Evolutionary conservation across 2,329 filamentous ascomycete genomes (phyloP).

Genomic region (Coleophoma crateriformis): DNA sequence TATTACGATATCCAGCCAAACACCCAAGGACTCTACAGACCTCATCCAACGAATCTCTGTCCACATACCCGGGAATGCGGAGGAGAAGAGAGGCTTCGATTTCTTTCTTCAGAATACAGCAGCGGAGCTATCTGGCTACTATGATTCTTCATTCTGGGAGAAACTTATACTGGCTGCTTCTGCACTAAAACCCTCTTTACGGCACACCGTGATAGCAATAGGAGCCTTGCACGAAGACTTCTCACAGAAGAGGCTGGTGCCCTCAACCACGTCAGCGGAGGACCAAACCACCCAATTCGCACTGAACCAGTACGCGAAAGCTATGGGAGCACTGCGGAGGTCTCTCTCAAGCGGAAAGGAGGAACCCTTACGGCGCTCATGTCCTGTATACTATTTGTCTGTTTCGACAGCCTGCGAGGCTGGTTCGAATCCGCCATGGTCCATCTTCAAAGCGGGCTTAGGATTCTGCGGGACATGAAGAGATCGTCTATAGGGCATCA

Average conservation of each 20-base stretch:
- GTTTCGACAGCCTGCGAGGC: slow-evolving; percentile 14
- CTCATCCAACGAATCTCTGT: slow-evolving; percentile 12
- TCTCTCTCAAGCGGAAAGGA: slow-evolving; percentile 8
- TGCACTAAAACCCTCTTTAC: slow-evolving; percentile 9
- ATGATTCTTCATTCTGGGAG: slow-evolving; percentile 19
- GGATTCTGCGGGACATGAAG: slow-evolving; percentile 14
- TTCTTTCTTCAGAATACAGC: slow-evolving; percentile 20
- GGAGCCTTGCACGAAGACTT: slow-evolving; percentile 13
- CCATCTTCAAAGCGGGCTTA: slow-evolving; percentile 16
- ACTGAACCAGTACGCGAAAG: slow-evolving; percentile 13
- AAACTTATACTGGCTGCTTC: slow-evolving; percentile 21
- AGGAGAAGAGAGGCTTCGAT: slow-evolving; percentile 21
- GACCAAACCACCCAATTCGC: slow-evolving; percentile 8
- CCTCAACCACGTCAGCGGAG: slow-evolving; percentile 1
- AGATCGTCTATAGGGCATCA: too few relatives aligned
- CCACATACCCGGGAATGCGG: slow-evolving; percentile 13
- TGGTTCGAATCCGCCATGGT: slow-evolving; percentile 11
- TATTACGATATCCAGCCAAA: slow-evolving; percentile 5
- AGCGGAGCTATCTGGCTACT: slow-evolving; percentile 20
- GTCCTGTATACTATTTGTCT: slow-evolving; percentile 18
- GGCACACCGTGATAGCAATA: slow-evolving; percentile 13
- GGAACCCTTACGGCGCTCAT: slow-evolving; percentile 12
- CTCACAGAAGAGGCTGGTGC: slow-evolving; percentile 1
- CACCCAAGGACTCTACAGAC: slow-evolving; percentile 4
- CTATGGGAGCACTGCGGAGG: slow-evolving; percentile 8